Evolutionary conservation across 148 eudicot genomes (phyloP), one percentile per base, ranked within the genome.

Genomic region (Rhododendron williamsianum): DNA sequence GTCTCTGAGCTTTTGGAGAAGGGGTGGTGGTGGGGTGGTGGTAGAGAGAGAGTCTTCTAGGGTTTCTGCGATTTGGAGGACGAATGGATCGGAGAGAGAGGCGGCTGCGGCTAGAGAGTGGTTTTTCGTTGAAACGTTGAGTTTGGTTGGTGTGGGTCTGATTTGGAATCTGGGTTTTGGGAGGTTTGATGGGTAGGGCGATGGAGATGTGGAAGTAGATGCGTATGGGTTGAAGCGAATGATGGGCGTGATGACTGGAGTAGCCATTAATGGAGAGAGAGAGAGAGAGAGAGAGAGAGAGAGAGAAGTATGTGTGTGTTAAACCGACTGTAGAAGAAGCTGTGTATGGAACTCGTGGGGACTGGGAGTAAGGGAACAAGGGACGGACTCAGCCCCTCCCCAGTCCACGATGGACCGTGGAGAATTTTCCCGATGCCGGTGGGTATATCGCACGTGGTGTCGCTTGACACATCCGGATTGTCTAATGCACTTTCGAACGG

Each of bases 31-130:
- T 38, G 94, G 60, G 21, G 95, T 84, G 10, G 90, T 82, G 25
- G 87, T 19, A 2, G 93, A 45, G 78, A 92, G 86, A 43, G 94
- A 93, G 79, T 97, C 99, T 89, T 97, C 98, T 58, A 97, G 92
- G 85, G 98, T 92, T 89, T 97, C 99, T 4, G 99, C 98, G 35
- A 97, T 87, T 91, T 94, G 94, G 83, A 97, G 98, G 25, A 97
- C 99, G 84, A 90, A 92, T 4, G 99, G 98, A 90, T 97, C 98
- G 6, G 98, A 95, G 49, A 95, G 92, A 33, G 90, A 67, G 38
- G 96, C 90, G 45, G 78, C 3, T 84, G 91, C 86, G 81, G 87
- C 76, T 18, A 81, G 15, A 85, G 38, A 82, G 87, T 85, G 79
- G 74, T 30, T 82, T n/a, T 27, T 82, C 9, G 74, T 38, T 4